Base-by-base conservation (phyloP, 2,329 filamentous ascomycete genomes). In the Amphichorda felina region DNA sequence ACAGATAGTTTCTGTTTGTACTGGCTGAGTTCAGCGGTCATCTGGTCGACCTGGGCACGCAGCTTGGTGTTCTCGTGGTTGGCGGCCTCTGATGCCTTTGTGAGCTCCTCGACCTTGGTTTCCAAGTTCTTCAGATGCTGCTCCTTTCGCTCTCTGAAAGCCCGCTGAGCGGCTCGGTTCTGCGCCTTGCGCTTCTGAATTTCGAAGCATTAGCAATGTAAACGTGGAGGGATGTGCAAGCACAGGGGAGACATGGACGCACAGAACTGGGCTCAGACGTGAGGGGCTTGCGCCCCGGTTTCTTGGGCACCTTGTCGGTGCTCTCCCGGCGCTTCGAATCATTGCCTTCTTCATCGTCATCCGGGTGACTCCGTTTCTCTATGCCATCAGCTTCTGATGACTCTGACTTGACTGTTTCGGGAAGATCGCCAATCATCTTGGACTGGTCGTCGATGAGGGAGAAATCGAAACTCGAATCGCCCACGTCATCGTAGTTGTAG, bases 241-340 rank as follows among this genome's bases (percentile, higher is more conserved):
- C 16, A 37, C 15, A 30, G 16, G 11, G 17, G 18, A 33, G n/a
- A 22, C 8, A 35, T 18, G 15, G 33, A 75, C 88, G 66, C 78
- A 96, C 89, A 46, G 88, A 91, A 47, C 84, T 96, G 17, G 91
- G 91, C 59, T 96, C 91, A 16, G 85, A 93, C 33, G 86, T 96
- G 50, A 96, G 68, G 15, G 89, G 91, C 68, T 98, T 98, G 43
- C 91, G 77, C 34, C 91, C 91, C 4, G 91, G 89, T 63, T 96
- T 98, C 75, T 96, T 96, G 17, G 85, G 76, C 30, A 79, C 70
- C 61, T 91, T 94, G 30, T 88, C 85, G 38, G 86, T 79, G 39
- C 80, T 76, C 59, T 94, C 87, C 40, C 83, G 75, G 44, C 86
- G 75, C 65, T 88, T 91, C 39, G 67, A 59, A 13, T 62, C 61